These are phyloP conservation scores for Incumbomyces lentus DNA, from an alignment of 2,329 filamentous ascomycete species.

Conservation along the genomic window DNA sequence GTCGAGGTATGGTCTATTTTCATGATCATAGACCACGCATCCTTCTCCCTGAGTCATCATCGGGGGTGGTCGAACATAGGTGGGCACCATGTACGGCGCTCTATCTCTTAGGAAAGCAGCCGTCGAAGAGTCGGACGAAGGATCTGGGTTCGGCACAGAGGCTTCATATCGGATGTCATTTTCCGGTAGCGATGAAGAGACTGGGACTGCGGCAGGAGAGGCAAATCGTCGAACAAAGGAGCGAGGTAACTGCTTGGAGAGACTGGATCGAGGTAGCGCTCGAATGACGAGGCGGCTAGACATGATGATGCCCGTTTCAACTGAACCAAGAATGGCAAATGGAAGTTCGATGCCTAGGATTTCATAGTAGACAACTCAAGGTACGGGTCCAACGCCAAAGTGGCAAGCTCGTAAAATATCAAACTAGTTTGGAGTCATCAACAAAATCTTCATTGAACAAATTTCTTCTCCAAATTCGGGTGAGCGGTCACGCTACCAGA, in stretches of 20 bases:
- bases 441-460: too few relatives aligned
- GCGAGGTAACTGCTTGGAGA: constrained; percentile 1
- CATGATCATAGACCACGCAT: constrained; percentile 79
- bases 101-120: constrained; percentile 64
- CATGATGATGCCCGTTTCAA: background rate
- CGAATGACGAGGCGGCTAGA: constrained; percentile 2
- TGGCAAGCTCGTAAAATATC: too few relatives aligned
- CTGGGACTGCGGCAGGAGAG: constrained; percentile 18
- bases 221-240: constrained; percentile 14
- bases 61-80: constrained; percentile 79
- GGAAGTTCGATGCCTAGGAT: too few relatives aligned
- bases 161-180: constrained; percentile 35
- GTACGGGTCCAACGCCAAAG: too few relatives aligned
- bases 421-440: too few relatives aligned
- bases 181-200: constrained; percentile 14
- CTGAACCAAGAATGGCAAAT: too few relatives aligned
- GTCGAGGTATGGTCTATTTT: constrained; percentile 82
- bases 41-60: constrained; percentile 85
- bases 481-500: too few relatives aligned
- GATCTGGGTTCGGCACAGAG: constrained; percentile 58
- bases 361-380: too few relatives aligned
- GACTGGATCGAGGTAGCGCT: constrained; percentile 2
- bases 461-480: too few relatives aligned
- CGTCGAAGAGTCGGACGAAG: constrained; percentile 61
- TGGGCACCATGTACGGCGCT: constrained; percentile 85